Conservation (phyloP, 2,329 filamentous ascomycete species). For the Claviceps monticola region DNA sequence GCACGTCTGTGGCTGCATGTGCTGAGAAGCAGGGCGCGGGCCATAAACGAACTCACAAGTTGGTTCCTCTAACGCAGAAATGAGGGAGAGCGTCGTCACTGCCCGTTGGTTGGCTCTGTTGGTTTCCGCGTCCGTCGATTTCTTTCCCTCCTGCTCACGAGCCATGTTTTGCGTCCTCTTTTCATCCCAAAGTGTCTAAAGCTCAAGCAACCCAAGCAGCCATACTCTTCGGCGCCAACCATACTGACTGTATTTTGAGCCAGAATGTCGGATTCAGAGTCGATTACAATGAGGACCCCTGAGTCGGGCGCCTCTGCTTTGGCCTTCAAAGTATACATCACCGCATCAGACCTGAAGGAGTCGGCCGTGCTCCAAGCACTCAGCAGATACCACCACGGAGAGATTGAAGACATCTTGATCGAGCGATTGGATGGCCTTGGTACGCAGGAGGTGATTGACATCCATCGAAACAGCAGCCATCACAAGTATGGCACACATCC, state of each 20-base stretch:
- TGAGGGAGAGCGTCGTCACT: neutral
- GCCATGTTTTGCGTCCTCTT: neutral
- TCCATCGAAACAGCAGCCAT: neutral
- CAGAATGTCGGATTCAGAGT: neutral
- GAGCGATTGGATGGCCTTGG: neutral
- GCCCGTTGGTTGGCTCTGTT: neutral
- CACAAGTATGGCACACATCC: neutral
- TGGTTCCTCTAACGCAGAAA: neutral
- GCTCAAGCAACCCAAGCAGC: too few species aligned
- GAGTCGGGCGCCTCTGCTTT: neutral
- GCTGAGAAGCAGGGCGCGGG: neutral
- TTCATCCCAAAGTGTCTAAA: neutral
- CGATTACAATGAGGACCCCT: neutral
- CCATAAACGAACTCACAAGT: too few species aligned
- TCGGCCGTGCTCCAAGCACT: neutral
- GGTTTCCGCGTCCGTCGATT: neutral
- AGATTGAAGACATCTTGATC: neutral
- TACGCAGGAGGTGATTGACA: neutral
- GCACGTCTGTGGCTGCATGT: neutral
- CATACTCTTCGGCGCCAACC: neutral
- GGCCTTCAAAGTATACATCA: slow-evolving; percentile 1
- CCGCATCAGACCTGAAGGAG: neutral
- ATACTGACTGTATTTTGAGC: neutral
- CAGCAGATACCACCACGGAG: neutral
- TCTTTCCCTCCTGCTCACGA: neutral